Base-by-base conservation (phyloP, 495 filamentous ascomycete species). In the Antarctomyces pellizariae region DNA sequence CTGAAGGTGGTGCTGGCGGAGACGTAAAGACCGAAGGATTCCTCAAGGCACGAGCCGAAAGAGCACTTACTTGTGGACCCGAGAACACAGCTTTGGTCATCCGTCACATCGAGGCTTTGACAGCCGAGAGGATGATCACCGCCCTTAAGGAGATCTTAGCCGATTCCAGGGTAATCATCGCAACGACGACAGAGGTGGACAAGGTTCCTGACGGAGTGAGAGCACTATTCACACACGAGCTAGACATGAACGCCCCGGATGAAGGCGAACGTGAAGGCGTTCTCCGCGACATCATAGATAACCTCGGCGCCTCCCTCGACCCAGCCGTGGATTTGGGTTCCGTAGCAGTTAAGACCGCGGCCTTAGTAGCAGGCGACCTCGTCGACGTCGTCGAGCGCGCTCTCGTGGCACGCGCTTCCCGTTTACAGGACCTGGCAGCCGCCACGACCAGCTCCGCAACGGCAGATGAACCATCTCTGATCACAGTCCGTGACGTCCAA, bases 11-110 rank as follows among this genome's bases (percentile, higher is more conserved):
- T 19, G 72, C 67, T 0, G 77, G 76, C 5, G 71, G 74, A 31
- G 86, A 97, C 41, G 75, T 89, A 22, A 91, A 93, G 53, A 83
- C 80, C 0, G 86, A 89, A 34, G 80, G 71, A 3, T 75, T 86
- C 36, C 51, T 97, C 12, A 75, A 84, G 36, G 73, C 78, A 4
- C 65, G 86, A 26, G 76, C 74, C 2, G 86, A 93, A 29, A 60
- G 89, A 22, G 86, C 80, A 9, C 66, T 93, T 45, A 68, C 68
- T 32, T 95, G 86, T 40, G 86, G 86, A 5, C 45, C 77, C 0
- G 68, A 80, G 38, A 74, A 56, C 41, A 90, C 79, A 26, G 68
- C 69, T n/a, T 52, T 95, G 16, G 57, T 93, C 3, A 58, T 97
- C 37, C 62, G 65, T 20, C 89, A 93, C 36, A 64, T 95, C 19